These are phyloP conservation scores for Entomortierella chlamydospora DNA, from an alignment of 192 early-diverging fungal genomes.

Conservation along the genomic window DNA sequence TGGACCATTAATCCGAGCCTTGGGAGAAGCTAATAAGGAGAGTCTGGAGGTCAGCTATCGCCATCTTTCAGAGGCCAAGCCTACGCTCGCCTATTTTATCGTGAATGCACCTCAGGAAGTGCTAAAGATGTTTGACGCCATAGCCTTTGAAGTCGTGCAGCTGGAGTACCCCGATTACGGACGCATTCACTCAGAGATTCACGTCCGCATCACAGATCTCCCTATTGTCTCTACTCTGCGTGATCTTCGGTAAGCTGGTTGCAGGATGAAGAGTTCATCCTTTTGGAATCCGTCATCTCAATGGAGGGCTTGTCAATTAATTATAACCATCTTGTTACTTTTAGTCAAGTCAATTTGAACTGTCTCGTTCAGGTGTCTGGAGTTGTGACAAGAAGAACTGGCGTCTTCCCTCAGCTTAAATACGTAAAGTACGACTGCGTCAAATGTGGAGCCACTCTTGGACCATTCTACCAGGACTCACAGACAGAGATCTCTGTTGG, in stretches of 20 bases:
- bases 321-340: neutral
- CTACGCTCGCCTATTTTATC: conserved; percentile 90
- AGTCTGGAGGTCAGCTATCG: conserved; percentile 89
- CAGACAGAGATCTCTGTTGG: conserved; percentile 86
- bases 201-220: conserved; percentile 92
- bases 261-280: too few relatives aligned
- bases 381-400: conserved; percentile 92
- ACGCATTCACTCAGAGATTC: conserved; percentile 90
- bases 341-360: conserved; percentile 90
- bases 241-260: conserved; percentile 70
- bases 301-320: neutral
- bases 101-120: conserved; percentile 90
- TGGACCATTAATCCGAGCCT: conserved; percentile 87
- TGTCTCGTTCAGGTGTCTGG: conserved; percentile 91
- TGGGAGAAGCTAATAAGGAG: conserved; percentile 86
- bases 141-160: conserved; percentile 91
- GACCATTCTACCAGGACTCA: conserved; percentile 95
- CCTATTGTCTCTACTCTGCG: conserved; percentile 87
- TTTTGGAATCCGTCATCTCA: neutral
- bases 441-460: conserved; percentile 91
- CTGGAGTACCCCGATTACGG: conserved; percentile 92
- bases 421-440: conserved; percentile 96
- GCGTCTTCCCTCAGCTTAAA: conserved; percentile 97
- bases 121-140: conserved; percentile 91
- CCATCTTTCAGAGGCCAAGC: conserved; percentile 82